Base-by-base conservation (phyloP, 1,284 basidiomycete genomes). In the Golubevia sp. region DNA sequence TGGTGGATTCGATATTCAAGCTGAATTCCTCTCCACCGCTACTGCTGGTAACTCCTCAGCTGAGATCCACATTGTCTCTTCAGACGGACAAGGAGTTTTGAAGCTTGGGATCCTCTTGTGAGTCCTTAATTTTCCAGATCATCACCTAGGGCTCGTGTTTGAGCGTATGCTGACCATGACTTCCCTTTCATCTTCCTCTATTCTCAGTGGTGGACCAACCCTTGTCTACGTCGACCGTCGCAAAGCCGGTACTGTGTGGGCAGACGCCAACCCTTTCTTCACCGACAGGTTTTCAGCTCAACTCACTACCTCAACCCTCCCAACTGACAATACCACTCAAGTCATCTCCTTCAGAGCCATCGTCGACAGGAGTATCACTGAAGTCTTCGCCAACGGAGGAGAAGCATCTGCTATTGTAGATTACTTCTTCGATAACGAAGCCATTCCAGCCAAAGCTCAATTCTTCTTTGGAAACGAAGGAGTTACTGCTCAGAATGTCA, bases 171-270 rank as follows among this genome's bases (percentile, higher is more conserved):
- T 56, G 49, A 15, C 49, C 65, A 57, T 66, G 15, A 56, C 58
- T 1, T 53, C 77, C 62, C 75, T 65, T 76, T 79, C 53, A 74
- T 74, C 2, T 61, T 76, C 59, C 60, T 65, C 80, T 53, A 60
- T 30, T 7, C 53, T 82, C 21, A 58, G 51, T 20, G 82, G 77
- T 24, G 81, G 84, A 59, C 72, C 71, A 3, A 70, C 77, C 1
- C 49, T 66, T 5, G 62, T 80, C 2, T 85, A 70, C 71, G 61
- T 85, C 27, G 82, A 85, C 64, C 72, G 85, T 34, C 72, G 83
- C 23, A 67, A 72, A 3, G 73, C 76, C 18, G 74, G 73, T 13
- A 66, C 64, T 1, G 49, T 50, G n/a, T 85, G 79, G 8, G 68
- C 71, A 2, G 60, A 63, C 61, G 66, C 71, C 21, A 77, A 81